These are phyloP conservation scores for Volutella citrinella DNA, from an alignment of 2,329 filamentous ascomycete genomes.

Conservation along the genomic window DNA sequence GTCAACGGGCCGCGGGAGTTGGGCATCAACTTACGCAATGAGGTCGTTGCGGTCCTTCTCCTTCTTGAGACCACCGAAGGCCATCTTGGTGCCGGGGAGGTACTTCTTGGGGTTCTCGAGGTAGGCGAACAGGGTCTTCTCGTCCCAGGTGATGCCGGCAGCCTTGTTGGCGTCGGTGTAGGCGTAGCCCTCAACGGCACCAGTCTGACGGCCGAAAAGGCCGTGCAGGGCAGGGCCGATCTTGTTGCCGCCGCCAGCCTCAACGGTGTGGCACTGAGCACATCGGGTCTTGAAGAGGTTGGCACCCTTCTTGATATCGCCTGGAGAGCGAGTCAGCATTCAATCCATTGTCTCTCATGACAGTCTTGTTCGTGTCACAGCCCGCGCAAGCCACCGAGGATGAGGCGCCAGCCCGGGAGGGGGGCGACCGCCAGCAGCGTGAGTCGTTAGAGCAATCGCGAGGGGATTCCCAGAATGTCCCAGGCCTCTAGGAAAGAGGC, in stretches of 20 bases:
- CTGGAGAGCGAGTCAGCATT: conserved; percentile 46
- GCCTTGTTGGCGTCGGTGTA: conserved; percentile 99
- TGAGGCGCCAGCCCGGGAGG: not conserved
- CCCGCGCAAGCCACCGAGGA: too few species aligned
- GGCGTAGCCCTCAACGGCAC: conserved; percentile 85
- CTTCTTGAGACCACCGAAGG: conserved; percentile 99
- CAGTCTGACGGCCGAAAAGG: conserved; percentile 95
- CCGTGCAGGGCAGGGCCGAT: conserved; percentile 96
- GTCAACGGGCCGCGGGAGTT: not conserved
- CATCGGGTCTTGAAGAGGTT: conserved; percentile 99
- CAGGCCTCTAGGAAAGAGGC: conserved; percentile 11
- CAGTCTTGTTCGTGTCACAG: too few species aligned
- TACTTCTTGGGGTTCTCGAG: conserved; percentile 99
- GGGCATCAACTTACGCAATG: conserved; percentile 75
- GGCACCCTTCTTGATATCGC: conserved; percentile 94
- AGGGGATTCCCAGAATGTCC: conserved; percentile 6
- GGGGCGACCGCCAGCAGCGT: too few species aligned
- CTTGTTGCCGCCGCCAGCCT: conserved; percentile 91
- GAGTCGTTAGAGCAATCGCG: conserved; percentile 4
- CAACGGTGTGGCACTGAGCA: conserved; percentile 97
- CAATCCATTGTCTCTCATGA: too few species aligned
- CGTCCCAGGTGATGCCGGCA: conserved; percentile 87
- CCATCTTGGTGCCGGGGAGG: conserved; percentile 99
- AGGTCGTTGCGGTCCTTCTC: conserved; percentile 98
- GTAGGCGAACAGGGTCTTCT: conserved; percentile 89